Base-by-base conservation (phyloP, 2,329 filamentous ascomycete genomes). In the Aspergillus versicolor region DNA sequence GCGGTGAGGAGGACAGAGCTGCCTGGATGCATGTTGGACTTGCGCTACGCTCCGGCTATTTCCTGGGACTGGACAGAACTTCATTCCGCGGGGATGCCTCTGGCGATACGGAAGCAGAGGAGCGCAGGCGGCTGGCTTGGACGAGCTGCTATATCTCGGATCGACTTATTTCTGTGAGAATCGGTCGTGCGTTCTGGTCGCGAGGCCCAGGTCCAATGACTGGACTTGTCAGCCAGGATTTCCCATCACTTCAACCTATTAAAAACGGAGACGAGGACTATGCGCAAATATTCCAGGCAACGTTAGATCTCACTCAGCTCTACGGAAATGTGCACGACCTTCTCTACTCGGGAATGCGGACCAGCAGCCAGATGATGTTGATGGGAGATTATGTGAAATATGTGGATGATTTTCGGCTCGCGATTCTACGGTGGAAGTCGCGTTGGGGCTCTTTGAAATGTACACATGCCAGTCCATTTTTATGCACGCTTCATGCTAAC, bases 1-100 rank as follows among this genome's bases (percentile, higher is more conserved):
- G 87, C 54, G 88, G 88, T 8, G 88, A 90, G 69, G 88, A 90
- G 67, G 88, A 91, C 64, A 82, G 88, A 44, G 87, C 88, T 30
- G 87, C 87, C 0, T 91, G 88, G 88, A 90, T 90, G 87, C 85
- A 90, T 64, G 86, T 90, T 5, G 88, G 88, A 1, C 81, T 88
- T 19, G 88, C 88, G 3, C 74, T 91, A 6, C 81, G 88, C 6
- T 82, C 89, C 3, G 88, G 84, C 0, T 90, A 90, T 67, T 88
- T 88, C 50, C 82, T 90, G 15, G 84, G 85, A 1, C 77, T 91
- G 17, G 88, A 91, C 67, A 81, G 85, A 58, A 89, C 87, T 19
- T 85, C 86, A 0, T 86, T 90, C 63, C 79, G 84, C 43, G 82
- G 84, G 32, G 82, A 86, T 38, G 78, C 82, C 43, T 81, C 82